These are phyloP conservation scores for Grosmannia huntii DNA, from an alignment of 2,329 filamentous ascomycete species.

Conservation along the genomic window DNA sequence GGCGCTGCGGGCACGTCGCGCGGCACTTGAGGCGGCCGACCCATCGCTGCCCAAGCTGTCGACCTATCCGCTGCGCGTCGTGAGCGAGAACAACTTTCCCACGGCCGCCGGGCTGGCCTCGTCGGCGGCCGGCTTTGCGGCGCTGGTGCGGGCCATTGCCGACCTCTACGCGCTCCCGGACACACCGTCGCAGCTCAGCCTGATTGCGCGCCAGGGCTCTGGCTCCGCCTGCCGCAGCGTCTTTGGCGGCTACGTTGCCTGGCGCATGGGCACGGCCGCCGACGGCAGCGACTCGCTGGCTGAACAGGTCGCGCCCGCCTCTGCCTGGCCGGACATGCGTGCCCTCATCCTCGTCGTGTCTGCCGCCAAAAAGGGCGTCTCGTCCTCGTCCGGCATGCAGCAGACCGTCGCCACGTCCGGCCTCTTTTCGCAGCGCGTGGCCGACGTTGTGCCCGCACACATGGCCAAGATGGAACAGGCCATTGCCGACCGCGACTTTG, in stretches of 20 bases:
- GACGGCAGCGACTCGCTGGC: conserved; percentile 84
- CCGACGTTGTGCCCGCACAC: conserved; percentile 47
- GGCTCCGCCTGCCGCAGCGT: conserved; percentile 88
- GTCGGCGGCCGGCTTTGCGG: conserved; percentile 57
- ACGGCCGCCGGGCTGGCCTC: conserved; percentile 82
- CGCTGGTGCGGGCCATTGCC: conserved; percentile 72
- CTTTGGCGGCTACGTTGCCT: conserved; percentile 93
- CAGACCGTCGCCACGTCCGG: conserved; percentile 83
- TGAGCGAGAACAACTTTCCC: conserved; percentile 98
- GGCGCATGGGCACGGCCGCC: conserved; percentile 62
- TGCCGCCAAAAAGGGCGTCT: conserved; percentile 91
- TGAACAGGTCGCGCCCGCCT: conserved; percentile 74
- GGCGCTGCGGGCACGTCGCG: conserved; percentile 67
- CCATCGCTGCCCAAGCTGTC: conserved; percentile 72
- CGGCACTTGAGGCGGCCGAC: conserved; percentile 59
- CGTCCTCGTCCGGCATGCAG: conserved; percentile 91
- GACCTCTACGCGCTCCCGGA: conserved; percentile 80
- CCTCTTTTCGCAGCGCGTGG: conserved; percentile 69
- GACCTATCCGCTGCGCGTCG: conserved; percentile 63
- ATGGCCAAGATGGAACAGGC: conserved; percentile 17
- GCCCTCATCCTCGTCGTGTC: conserved; percentile 84
- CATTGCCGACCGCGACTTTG: conserved; percentile 54
- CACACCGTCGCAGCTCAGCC: conserved; percentile 68
- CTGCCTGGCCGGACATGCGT: conserved; percentile 92
- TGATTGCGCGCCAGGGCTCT: conserved; percentile 85